These are phyloP conservation scores for Pseudomonodictys pantanalensis DNA, from an alignment of 495 filamentous ascomycete genomes.

Conservation along the genomic window DNA sequence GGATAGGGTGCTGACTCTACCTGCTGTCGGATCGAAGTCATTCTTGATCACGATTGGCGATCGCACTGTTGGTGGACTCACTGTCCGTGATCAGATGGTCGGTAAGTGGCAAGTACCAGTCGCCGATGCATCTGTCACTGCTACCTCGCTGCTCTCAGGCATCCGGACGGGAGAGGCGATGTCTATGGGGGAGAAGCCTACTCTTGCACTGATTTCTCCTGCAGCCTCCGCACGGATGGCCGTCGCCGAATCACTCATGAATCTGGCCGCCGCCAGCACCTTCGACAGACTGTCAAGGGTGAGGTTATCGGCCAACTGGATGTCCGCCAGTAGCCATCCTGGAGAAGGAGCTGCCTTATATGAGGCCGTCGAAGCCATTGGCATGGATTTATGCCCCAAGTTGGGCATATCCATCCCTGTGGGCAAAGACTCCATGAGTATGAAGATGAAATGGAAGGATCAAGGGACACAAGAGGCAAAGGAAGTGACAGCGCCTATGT, in stretches of 20 bases:
- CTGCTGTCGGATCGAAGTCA: slow-evolving; percentile 88
- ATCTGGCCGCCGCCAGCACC: slow-evolving; percentile 82
- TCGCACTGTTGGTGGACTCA: slow-evolving; percentile 84
- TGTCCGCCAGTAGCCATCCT: slow-evolving; percentile 89
- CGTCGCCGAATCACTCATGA: slow-evolving; percentile 89
- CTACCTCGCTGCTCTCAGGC: slow-evolving; percentile 69
- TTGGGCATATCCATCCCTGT: slow-evolving; percentile 91
- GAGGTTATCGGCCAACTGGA: slow-evolving; percentile 95
- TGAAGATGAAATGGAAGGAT: slow-evolving; percentile 97
- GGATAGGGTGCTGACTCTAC: slow-evolving; percentile 75
- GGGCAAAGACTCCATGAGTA: slow-evolving; percentile 96
- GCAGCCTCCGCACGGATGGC: slow-evolving; percentile 96
- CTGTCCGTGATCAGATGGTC: slow-evolving; percentile 90
- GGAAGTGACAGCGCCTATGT: slow-evolving; percentile 88
- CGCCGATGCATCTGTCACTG: slow-evolving; percentile 87
- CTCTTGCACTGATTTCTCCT: slow-evolving; percentile 82
- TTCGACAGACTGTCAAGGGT: slow-evolving; percentile 72
- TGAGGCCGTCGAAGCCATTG: slow-evolving; percentile 90
- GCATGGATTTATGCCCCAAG: slow-evolving; percentile 78
- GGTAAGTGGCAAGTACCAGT: slow-evolving; percentile 96
- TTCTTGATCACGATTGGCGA: slow-evolving; percentile 98
- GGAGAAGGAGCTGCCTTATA: slow-evolving; percentile 94
- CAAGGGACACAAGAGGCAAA: slow-evolving; percentile 62
- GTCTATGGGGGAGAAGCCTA: slow-evolving; percentile 95
- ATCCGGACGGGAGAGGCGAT: slow-evolving; percentile 87